These are phyloP conservation scores for Avena eriantha DNA, from an alignment of 176 grass and related monocot species.

Conservation along the genomic window DNA sequence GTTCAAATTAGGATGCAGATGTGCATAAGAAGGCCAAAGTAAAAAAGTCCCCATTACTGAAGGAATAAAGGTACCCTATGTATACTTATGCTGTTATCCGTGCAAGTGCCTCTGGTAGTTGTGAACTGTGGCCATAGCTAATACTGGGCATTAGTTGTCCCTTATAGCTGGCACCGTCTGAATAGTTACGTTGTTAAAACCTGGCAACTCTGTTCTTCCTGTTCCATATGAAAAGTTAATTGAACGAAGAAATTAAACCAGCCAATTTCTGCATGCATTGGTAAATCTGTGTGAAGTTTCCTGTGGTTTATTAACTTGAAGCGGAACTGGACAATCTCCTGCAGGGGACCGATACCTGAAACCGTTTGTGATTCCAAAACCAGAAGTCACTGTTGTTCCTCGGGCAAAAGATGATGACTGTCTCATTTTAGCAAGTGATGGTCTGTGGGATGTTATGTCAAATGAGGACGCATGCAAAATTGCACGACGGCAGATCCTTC, in stretches of 20 bases:
- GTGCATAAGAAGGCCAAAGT: constrained; percentile 36
- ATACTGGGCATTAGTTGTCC: constrained; percentile 34
- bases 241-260: constrained; percentile 23
- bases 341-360: constrained; percentile 72
- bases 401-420: constrained; percentile 72
- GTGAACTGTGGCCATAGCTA: constrained; percentile 23
- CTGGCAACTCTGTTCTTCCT: constrained; percentile 29
- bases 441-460: constrained; percentile 76
- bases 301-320: constrained; percentile 25
- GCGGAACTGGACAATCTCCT: constrained; percentile 26
- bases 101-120: constrained; percentile 33
- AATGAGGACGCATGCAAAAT: constrained; percentile 75
- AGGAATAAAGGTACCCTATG: constrained; percentile 43
- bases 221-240: constrained; percentile 21
- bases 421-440: constrained; percentile 72
- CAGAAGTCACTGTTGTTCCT: constrained; percentile 68
- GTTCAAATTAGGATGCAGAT: constrained; percentile 41
- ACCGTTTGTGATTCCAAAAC: constrained; percentile 74
- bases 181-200: constrained; percentile 14
- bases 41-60: constrained; percentile 4
- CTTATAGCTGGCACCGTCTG: neutral
- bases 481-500: constrained; percentile 59
- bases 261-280: constrained; percentile 4
- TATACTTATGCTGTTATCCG: constrained; percentile 9
- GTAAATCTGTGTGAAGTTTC: neutral